Evolutionary conservation across 768 basidiomycete genomes (phyloP).

Genomic region (Russula foetens): DNA sequence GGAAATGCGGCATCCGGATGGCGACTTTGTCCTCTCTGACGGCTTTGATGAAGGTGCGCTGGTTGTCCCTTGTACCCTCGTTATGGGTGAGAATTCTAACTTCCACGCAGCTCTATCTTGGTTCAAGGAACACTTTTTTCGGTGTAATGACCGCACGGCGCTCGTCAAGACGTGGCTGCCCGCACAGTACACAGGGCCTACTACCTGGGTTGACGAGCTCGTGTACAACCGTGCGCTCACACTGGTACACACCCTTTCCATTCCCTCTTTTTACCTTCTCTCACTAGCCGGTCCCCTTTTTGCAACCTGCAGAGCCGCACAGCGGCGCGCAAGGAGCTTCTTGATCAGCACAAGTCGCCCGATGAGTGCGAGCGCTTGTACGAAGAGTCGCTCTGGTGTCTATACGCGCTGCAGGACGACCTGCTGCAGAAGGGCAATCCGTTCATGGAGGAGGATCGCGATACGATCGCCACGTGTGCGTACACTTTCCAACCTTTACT

Average conservation of each 20-base stretch:
- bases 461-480: conserved; percentile 71
- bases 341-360: conserved; percentile 66
- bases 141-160: conserved; percentile 88
- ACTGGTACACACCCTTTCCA: conserved; percentile 45
- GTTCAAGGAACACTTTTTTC: conserved; percentile 92
- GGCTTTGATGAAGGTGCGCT: conserved; percentile 71
- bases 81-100: conserved; percentile 13
- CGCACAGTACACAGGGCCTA: conserved; percentile 71
- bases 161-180: conserved; percentile 85
- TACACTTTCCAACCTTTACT: conserved; percentile 11
- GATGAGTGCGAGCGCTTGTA: conserved; percentile 90
- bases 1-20: conserved; percentile 72
- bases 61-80: neutral
- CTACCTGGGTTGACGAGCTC: conserved; percentile 81
- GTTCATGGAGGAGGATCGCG: conserved; percentile 75
- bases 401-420: conserved; percentile 89
- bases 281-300: neutral
- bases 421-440: conserved; percentile 74
- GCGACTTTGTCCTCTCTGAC: conserved; percentile 65
- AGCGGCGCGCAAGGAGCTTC: conserved; percentile 84
- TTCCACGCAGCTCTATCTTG: conserved; percentile 57
- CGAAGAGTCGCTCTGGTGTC: conserved; percentile 90
- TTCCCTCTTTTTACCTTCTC: neutral
- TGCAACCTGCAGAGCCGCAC: conserved; percentile 63
- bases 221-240: conserved; percentile 88